phyloP scores from a whole-genome alignment of 768 basidiomycete species.

The Podaxis mareebaensis region DNA sequence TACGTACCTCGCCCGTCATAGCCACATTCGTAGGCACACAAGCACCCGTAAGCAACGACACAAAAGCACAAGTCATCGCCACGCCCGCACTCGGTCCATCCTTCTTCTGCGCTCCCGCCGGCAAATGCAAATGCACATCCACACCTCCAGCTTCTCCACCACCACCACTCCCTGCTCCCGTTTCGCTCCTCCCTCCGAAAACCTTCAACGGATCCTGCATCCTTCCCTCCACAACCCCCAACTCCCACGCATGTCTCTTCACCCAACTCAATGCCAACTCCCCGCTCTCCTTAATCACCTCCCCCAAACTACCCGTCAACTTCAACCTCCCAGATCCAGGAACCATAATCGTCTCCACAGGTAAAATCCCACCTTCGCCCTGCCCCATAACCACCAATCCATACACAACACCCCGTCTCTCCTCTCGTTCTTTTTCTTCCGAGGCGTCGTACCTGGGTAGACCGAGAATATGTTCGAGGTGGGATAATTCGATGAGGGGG shows the following conservation, averaged over 20 bases:
- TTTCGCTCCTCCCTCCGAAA: conserved; percentile 20
- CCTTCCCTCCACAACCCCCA: conserved; percentile 71
- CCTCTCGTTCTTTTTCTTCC: conserved; percentile 76
- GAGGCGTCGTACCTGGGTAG: conserved; percentile 71
- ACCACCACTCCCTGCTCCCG: conserved; percentile 33
- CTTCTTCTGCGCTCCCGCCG: conserved; percentile 89
- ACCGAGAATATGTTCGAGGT: conserved; percentile 85
- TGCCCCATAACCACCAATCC: conserved; percentile 87
- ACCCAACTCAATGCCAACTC: conserved; percentile 94
- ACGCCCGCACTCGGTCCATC: conserved; percentile 92
- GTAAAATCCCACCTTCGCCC: conserved; percentile 82
- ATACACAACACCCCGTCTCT: conserved; percentile 76
- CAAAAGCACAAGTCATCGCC: conserved; percentile 87
- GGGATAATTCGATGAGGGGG: conserved; percentile 58
- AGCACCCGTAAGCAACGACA: conserved; percentile 79
- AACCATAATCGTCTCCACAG: conserved; percentile 80
- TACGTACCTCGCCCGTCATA: conserved; percentile 84
- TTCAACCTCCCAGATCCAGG: conserved; percentile 76
- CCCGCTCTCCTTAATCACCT: conserved; percentile 88
- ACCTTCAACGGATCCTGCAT: conserved; percentile 71
- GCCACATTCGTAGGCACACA: conserved; percentile 73
- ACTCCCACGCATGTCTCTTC: conserved; percentile 77
- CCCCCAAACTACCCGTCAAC: conserved; percentile 83
- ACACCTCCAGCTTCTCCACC: conserved; percentile 35
- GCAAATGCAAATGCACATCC: conserved; percentile 88